Evolutionary conservation across 2,329 filamentous ascomycete species (phyloP).

Genomic region (Aspergillus quadricinctus): DNA sequence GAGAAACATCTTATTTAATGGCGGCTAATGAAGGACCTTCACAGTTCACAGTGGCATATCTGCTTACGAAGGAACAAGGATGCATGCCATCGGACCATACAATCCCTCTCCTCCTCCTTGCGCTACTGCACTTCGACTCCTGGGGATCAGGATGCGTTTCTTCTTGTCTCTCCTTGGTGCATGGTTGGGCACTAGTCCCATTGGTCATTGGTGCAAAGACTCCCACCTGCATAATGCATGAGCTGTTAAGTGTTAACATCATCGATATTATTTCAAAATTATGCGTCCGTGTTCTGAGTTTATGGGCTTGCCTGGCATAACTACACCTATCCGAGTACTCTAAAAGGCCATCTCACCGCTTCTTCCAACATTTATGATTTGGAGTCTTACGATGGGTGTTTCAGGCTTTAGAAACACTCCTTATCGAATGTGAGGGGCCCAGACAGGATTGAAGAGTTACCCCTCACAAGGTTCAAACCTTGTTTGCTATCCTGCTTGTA

Average conservation of each 20-base stretch:
- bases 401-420: not conserved
- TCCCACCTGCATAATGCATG: not conserved
- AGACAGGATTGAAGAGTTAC: not conserved
- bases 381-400: not conserved
- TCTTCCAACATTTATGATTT: not conserved
- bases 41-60: not conserved
- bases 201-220: not conserved
- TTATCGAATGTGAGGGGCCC: not conserved
- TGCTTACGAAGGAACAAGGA: not conserved
- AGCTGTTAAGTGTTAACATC: too few relatives aligned
- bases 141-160: not conserved
- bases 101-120: not conserved
- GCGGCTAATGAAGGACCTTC: not conserved
- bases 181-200: not conserved
- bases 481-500: not conserved
- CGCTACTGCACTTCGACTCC: not conserved
- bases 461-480: not conserved
- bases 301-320: not conserved
- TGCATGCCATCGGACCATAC: not conserved
- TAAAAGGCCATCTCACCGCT: not conserved
- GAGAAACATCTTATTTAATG: not conserved
- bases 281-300: not conserved
- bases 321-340: not conserved
- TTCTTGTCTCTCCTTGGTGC: not conserved
- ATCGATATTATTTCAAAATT: not conserved